Evolutionary conservation across 768 basidiomycete genomes (phyloP).

Genomic region (Strobilomyces confusus): DNA sequence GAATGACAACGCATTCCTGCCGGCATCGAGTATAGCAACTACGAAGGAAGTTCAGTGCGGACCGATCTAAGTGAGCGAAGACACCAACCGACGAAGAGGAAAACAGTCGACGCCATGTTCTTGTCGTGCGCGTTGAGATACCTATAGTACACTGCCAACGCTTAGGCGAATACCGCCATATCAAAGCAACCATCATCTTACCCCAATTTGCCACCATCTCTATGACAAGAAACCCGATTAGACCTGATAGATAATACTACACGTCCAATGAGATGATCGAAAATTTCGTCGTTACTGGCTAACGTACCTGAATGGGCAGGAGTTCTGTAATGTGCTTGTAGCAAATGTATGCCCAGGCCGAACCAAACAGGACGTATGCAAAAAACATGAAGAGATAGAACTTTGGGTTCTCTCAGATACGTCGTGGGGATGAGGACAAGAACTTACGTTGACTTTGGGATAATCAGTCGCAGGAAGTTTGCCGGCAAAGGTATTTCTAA

Average conservation of each 20-base stretch:
- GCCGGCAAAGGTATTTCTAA: constrained; percentile 86
- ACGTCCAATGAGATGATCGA: constrained; percentile 1
- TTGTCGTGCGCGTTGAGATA: constrained; percentile 88
- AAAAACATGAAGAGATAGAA: constrained; percentile 87
- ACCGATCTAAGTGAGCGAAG: not conserved
- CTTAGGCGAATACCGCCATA: constrained; percentile 5
- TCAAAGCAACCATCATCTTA: constrained; percentile 26
- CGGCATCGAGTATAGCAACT: constrained; percentile 96
- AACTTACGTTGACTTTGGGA: constrained; percentile 89
- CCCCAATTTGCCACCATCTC: constrained; percentile 95
- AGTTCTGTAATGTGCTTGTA: constrained; percentile 78
- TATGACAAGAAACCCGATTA: constrained; percentile 80
- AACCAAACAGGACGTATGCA: constrained; percentile 65
- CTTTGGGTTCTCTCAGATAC: constrained; percentile 34
- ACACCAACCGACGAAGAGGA: constrained; percentile 84
- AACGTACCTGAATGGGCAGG: constrained; percentile 79
- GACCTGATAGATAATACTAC: constrained; percentile 88
- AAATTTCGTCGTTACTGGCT: not conserved
- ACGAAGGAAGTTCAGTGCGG: constrained; percentile 2
- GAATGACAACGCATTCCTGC: constrained; percentile 90
- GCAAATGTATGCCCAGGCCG: constrained; percentile 80
- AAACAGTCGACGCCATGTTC: constrained; percentile 72
- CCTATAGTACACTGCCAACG: constrained; percentile 74
- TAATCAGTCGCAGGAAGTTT: constrained; percentile 91
- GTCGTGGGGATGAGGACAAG: not conserved